A percentile compares a stretch with the other conserved stretches of the same genome.
Conservation (phyloP, 495 filamentous ascomycete species). For the Daldinia decipiens region DNA sequence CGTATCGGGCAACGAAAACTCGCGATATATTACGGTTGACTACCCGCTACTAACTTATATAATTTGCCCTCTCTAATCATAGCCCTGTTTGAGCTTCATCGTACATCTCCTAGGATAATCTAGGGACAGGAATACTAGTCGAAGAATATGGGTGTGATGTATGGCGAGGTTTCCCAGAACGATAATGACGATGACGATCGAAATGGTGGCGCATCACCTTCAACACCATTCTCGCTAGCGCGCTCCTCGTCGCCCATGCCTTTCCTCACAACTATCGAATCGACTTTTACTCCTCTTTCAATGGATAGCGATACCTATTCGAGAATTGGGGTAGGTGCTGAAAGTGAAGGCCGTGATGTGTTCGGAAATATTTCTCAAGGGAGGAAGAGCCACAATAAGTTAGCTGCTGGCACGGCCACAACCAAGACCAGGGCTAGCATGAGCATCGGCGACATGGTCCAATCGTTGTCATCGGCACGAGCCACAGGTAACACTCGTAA, state of each 20-base stretch:
- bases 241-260: conserved; percentile 45
- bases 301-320: conserved; percentile 53
- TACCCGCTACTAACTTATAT: conserved; percentile 15
- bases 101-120: neutral
- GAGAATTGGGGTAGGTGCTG: conserved; percentile 7
- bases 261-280: conserved; percentile 49
- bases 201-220: conserved; percentile 39
- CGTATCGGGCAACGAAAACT: conserved; percentile 24
- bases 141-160: conserved; percentile 49
- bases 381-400: conserved; percentile 28
- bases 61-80: conserved; percentile 16
- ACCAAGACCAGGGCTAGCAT: conserved; percentile 22
- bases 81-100: conserved; percentile 2
- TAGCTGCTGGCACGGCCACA: conserved; percentile 31
- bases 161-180: conserved; percentile 47
- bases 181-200: conserved; percentile 47
- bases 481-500: conserved; percentile 37
- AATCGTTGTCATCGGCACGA: conserved; percentile 41
- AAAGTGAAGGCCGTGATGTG: conserved; percentile 10
- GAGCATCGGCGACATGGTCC: conserved; percentile 36
- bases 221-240: conserved; percentile 41
- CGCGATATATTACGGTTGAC: conserved; percentile 14
- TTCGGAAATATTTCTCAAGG: conserved; percentile 21
- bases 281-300: conserved; percentile 58
- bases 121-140: neutral